phyloP scores from a whole-genome alignment of 164 flowering plant species.

The Chimonanthus salicifolius region DNA sequence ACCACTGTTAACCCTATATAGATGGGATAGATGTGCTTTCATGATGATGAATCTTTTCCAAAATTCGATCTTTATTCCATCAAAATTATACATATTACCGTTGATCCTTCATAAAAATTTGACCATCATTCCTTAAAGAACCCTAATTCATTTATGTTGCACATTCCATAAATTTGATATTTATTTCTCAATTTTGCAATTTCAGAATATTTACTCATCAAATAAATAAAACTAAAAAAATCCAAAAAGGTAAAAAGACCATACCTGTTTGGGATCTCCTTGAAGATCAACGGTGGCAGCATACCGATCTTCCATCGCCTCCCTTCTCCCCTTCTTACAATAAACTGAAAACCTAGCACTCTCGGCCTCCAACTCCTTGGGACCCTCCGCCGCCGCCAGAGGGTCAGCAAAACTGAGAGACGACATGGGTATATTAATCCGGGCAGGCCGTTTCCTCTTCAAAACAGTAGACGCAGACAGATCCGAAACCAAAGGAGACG shows the following conservation, averaged over 20 bases:
- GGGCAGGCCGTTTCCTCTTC: slow-evolving; percentile 76
- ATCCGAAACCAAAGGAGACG: background rate
- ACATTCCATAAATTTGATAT: background rate
- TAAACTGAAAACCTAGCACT: slow-evolving; percentile 57
- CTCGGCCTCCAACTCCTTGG: slow-evolving; percentile 38
- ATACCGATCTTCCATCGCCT: slow-evolving; percentile 75
- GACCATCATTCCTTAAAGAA: too few species aligned
- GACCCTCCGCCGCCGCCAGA: background rate
- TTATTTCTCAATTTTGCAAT: background rate
- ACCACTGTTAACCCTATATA: too few species aligned
- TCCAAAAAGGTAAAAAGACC: background rate
- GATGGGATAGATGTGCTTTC: too few species aligned
- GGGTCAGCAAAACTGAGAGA: slow-evolving; percentile 19
- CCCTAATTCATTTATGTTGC: too few species aligned
- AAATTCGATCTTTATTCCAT: too few species aligned
- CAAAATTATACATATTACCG: too few species aligned
- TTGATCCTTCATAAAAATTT: too few species aligned
- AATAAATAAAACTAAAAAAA: slow-evolving; percentile 6
- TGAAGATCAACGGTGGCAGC: slow-evolving; percentile 46
- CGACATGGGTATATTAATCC: slow-evolving; percentile 58
- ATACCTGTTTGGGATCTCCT: slow-evolving; percentile 77
- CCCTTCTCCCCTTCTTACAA: slow-evolving; percentile 83
- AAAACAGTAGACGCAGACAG: slow-evolving; percentile 11
- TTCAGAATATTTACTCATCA: background rate
- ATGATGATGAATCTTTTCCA: too few species aligned